phyloP scores from a whole-genome alignment of 148 eudicot species.

The Pharnaceum exiguum region DNA sequence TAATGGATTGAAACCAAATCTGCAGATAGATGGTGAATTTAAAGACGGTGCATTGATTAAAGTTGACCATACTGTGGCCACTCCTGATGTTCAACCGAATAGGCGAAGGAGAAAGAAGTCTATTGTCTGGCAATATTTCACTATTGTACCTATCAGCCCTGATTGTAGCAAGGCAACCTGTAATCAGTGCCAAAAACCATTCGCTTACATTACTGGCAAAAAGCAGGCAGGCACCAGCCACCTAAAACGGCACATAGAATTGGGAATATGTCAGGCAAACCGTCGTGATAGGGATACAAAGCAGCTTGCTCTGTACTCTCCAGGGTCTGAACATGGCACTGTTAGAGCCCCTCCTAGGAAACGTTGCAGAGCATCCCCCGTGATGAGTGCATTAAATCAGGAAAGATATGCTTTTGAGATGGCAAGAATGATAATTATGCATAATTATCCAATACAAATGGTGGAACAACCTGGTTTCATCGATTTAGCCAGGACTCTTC shows the following conservation, averaged over 20 bases:
- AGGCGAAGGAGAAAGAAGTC: slow-evolving; percentile 73
- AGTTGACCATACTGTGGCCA: slow-evolving; percentile 21
- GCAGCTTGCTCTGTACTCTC: slow-evolving; percentile 17
- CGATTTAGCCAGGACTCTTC: slow-evolving; percentile 19
- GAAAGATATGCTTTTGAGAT: slow-evolving; percentile 42
- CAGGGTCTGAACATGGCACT: slow-evolving; percentile 23
- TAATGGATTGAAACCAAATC: slow-evolving; percentile 10
- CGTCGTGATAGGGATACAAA: slow-evolving; percentile 32
- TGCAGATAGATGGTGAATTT: slow-evolving; percentile 1
- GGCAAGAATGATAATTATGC: slow-evolving; percentile 73
- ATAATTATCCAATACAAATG: slow-evolving; percentile 64
- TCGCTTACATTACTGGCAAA: slow-evolving; percentile 69
- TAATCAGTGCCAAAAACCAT: slow-evolving; percentile 75
- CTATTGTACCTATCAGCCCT: slow-evolving; percentile 41
- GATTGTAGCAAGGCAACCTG: slow-evolving; percentile 59
- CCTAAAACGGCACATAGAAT: slow-evolving; percentile 63
- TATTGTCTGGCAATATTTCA: slow-evolving; percentile 81
- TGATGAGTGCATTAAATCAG: slow-evolving; percentile 40
- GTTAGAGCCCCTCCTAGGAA: slow-evolving; percentile 49
- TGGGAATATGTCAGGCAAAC: slow-evolving; percentile 58
- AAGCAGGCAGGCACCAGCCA: slow-evolving; percentile 88
- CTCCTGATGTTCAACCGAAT: slow-evolving; percentile 30
- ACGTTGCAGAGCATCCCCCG: slow-evolving; percentile 43
- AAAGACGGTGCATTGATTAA: slow-evolving; percentile 2
- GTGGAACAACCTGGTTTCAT: slow-evolving; percentile 41